phyloP scores from a whole-genome alignment of 2,329 filamentous ascomycete genomes.

The Pezicula carpinea region DNA sequence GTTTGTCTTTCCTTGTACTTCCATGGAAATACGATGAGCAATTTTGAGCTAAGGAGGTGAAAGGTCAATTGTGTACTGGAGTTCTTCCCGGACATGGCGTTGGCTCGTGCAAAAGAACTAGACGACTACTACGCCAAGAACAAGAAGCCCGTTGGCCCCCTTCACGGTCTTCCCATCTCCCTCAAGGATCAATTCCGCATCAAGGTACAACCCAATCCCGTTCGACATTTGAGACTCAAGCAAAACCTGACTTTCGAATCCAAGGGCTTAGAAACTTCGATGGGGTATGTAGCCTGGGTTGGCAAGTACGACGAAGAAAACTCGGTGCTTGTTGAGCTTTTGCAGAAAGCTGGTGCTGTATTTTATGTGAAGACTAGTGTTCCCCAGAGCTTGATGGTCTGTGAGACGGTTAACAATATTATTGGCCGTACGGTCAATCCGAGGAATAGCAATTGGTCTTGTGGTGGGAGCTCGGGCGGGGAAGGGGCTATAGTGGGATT shows the following conservation, averaged over 20 bases:
- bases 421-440: slow-evolving; percentile 38
- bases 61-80: slow-evolving; percentile 35
- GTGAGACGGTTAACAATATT: slow-evolving; percentile 36
- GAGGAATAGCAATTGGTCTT: slow-evolving; percentile 21
- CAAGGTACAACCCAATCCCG: slow-evolving; percentile 30
- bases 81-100: slow-evolving; percentile 40
- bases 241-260: slow-evolving; percentile 7
- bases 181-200: slow-evolving; percentile 61
- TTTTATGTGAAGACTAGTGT: slow-evolving; percentile 30
- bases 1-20: slow-evolving; percentile 4
- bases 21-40: not conserved
- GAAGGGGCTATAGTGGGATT: slow-evolving; percentile 25
- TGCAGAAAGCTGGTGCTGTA: slow-evolving; percentile 30
- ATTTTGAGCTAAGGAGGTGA: not conserved
- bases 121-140: slow-evolving; percentile 36
- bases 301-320: slow-evolving; percentile 21
- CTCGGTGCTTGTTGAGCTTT: slow-evolving; percentile 27
- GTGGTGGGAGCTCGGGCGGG: slow-evolving; percentile 26
- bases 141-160: slow-evolving; percentile 38
- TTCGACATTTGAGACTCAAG: not conserved
- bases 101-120: slow-evolving; percentile 35
- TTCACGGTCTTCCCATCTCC: slow-evolving; percentile 49
- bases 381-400: slow-evolving; percentile 23
- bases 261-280: slow-evolving; percentile 43
- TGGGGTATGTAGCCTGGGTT: slow-evolving; percentile 29